Base-by-base conservation (phyloP, 768 basidiomycete species). In the Tylopilus vinaceipallidus region DNA sequence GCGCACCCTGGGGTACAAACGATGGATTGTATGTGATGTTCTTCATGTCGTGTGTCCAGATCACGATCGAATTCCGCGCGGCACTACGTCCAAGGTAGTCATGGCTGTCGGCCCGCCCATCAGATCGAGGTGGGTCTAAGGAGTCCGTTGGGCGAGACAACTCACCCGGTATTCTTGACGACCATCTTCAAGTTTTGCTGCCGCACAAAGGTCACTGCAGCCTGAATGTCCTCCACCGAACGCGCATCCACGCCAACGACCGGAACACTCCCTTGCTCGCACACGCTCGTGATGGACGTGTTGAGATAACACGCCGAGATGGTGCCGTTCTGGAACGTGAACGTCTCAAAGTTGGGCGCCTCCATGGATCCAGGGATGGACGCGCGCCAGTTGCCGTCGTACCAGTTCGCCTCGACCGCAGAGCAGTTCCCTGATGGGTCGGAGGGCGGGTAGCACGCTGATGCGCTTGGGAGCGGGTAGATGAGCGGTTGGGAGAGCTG, bases 11-110 rank as follows among this genome's bases (percentile, higher is more conserved):
- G 0, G 76, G 74, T 0, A 26, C 27, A 54, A 68, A 72, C 5
- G 50, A 42, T 8, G 64, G 3, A 24, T 66, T 52, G 37, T 69
- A n/a, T n/a, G n/a, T n/a, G n/a, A n/a, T 71, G 29, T 70, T 62
- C 59, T 73, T 71, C 58, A 75, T 59, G 29, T 73, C 56, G 36
- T 74, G 76, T 0, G 72, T 76, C 71, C 73, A 77, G 22, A 78
- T 55, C 40, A 72, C 49, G 39, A 77, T 71, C 2, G 70, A 60
- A 7, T 68, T 70, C 6, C 64, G 55, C 12, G 71, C 73, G 35
- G 68, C 52, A 45, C 72, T 74, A 2, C 74, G 64, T 22, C 74
- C 73, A 17, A 75, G 62, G 40, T 55, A 73, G 49, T 75, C 72
- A 49, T 75, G 75, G 4, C 68, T 67, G 11, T 14, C n/a, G n/a